Percentiles rank a stretch among this genome's conserved stretches.
These are phyloP conservation scores for Colletotrichum limetticola DNA, from an alignment of 2,329 filamentous ascomycete genomes.

Conservation along the genomic window DNA sequence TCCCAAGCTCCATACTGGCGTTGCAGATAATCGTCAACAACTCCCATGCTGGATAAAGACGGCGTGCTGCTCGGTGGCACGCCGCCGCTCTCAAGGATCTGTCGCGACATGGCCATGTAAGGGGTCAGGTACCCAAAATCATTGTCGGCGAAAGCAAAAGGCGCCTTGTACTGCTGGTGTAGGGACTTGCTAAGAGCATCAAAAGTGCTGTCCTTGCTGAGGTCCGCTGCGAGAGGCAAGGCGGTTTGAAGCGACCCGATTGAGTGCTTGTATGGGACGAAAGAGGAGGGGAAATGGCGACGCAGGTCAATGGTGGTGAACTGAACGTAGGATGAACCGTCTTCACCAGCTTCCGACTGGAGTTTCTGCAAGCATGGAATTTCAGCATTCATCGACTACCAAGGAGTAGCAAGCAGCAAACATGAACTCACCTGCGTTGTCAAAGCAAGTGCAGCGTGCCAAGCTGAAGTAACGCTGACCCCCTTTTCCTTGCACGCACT, in stretches of 20 bases:
- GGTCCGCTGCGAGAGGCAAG: not conserved
- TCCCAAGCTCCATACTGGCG: not conserved
- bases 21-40: not conserved
- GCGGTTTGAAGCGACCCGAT: not conserved
- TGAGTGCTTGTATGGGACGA: not conserved
- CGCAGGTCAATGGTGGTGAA: constrained; percentile 4
- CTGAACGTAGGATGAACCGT: not conserved
- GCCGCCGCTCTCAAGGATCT: not conserved
- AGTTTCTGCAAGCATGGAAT: not conserved
- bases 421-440: not conserved
- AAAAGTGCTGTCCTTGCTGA: not conserved
- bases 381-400: not conserved
- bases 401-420: too few species aligned
- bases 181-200: not conserved
- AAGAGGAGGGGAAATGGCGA: not conserved
- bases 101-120: not conserved
- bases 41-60: not conserved
- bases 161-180: not conserved
- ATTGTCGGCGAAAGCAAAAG: not conserved
- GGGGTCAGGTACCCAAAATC: not conserved
- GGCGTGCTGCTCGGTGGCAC: not conserved
- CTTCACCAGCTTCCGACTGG: not conserved
- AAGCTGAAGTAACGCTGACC: not conserved
- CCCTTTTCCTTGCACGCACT: not conserved
- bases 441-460: not conserved